phyloP scores from a whole-genome alignment of 2,329 filamentous ascomycete genomes.

The Phaeosphaeria sp. region DNA sequence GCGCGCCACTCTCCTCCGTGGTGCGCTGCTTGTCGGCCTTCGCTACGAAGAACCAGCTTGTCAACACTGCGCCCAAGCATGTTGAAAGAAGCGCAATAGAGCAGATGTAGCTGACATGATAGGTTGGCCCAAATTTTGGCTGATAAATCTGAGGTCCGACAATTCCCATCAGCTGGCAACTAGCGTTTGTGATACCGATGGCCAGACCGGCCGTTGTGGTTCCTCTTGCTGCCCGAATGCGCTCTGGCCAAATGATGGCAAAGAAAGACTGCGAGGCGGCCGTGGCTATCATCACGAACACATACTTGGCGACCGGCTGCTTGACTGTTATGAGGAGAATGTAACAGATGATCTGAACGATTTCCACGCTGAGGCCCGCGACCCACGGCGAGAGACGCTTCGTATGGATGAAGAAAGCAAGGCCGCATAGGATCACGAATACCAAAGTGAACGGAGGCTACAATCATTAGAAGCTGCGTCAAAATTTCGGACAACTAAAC shows the following conservation, averaged over 20 bases:
- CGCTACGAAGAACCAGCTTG: constrained; percentile 25
- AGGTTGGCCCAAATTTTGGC: constrained; percentile 48
- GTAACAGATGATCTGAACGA: constrained; percentile 48
- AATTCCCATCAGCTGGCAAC: constrained; percentile 48
- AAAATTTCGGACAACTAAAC: constrained; percentile 8
- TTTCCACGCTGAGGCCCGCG: constrained; percentile 34
- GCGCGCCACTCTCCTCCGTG: neutral
- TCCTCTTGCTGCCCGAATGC: constrained; percentile 49
- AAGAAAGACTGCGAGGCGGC: constrained; percentile 50
- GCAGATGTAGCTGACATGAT: constrained; percentile 47
- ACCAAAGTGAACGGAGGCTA: constrained; percentile 29
- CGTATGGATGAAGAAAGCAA: constrained; percentile 29
- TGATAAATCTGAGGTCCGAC: constrained; percentile 52
- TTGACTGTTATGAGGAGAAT: constrained; percentile 49
- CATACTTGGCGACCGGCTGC: constrained; percentile 45
- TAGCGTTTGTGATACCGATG: constrained; percentile 47
- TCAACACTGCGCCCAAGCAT: constrained; percentile 21
- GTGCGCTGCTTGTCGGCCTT: constrained; percentile 15
- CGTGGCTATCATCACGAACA: constrained; percentile 51
- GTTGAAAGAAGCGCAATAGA: constrained; percentile 42
- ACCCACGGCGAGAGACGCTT: constrained; percentile 28
- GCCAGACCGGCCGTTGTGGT: constrained; percentile 49
- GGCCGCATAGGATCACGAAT: constrained; percentile 24
- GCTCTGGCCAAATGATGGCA: constrained; percentile 51
- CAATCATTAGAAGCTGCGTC: neutral